Base-by-base conservation (phyloP, 192 early-diverging fungal species). In the Thamnidium elegans region DNA sequence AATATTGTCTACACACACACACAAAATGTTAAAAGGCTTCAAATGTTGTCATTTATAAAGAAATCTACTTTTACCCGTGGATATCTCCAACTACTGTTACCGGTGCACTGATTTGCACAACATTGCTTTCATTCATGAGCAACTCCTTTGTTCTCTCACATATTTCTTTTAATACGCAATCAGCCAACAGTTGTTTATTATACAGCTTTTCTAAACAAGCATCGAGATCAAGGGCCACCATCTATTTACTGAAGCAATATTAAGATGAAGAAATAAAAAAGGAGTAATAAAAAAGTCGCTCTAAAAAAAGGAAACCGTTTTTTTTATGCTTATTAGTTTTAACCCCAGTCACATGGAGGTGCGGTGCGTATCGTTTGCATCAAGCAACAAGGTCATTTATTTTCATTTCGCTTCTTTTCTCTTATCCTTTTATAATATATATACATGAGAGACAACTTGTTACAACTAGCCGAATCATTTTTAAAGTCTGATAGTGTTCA, bases 11-110 rank as follows among this genome's bases (percentile, higher is more conserved):
- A 56, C 20, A 50, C 13, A 19, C 9, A 15, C 26, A 47, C 32
- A 53, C 20, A 21, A 10, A 26, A 44, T 34, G 51, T 30, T 23
- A 31, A 26, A 26, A 26, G 26, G 26, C 3, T 26, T 3, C 26
- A 26, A 26, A 26, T 26, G 26, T 26, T 26, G 26, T 26, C 3
- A 3, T 26, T 26, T 26, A 26, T 26, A 26, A 3, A 26, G 26
- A 26, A 3, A 26, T 13, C 15, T 21, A 23, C 8, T 47, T 70
- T 69, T 85, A 91, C 82, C 92, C 92, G 71, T 93, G 92, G 55
- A 94, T 92, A 65, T 94, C 94, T 23, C 93, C 92, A n/a, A 95
- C 87, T 2, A 98, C 87, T 0, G 94, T 96, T 32, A 92, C 90
- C 31, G 96, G 96, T 10, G 94, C 89, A 19, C 78, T 76, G 42